phyloP scores from a whole-genome alignment of 2,329 filamentous ascomycete genomes.

The Lasiodiplodia sp. region DNA sequence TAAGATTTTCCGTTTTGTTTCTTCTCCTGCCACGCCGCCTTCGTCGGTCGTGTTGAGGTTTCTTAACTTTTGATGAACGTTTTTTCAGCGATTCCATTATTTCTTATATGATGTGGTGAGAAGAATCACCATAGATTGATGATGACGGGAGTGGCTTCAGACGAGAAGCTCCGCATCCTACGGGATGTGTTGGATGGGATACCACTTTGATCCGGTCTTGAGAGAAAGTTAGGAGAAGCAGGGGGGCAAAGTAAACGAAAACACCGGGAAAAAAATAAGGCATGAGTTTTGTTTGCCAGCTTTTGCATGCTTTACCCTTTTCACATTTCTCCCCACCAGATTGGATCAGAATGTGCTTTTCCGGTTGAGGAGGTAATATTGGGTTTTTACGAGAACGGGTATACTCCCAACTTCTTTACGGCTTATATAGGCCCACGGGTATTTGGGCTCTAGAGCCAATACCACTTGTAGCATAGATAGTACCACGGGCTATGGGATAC shows the following conservation, averaged over 20 bases:
- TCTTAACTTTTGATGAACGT: conserved; percentile 4
- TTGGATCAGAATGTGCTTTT: conserved; percentile 18
- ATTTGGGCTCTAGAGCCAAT: conserved; percentile 1
- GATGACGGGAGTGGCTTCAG: conserved; percentile 5
- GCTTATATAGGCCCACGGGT: background rate
- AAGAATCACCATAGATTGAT: background rate
- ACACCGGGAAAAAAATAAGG: conserved; percentile 14
- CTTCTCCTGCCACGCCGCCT: conserved; percentile 20
- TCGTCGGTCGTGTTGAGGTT: conserved; percentile 24
- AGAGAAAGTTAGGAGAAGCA: background rate
- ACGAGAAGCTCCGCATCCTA: background rate
- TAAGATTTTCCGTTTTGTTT: background rate
- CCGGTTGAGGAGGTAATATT: background rate
- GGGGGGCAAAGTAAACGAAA: conserved; percentile 1
- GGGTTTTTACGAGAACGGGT: conserved; percentile 2
- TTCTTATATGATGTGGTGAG: conserved; percentile 11
- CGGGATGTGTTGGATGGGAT: conserved; percentile 13
- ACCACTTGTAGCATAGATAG: conserved; percentile 23
- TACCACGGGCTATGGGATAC: background rate
- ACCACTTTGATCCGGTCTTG: conserved; percentile 2
- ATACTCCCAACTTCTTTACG: conserved; percentile 18
- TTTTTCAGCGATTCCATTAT: conserved; percentile 18
- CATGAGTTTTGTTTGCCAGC: conserved; percentile 14
- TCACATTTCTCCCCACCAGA: conserved; percentile 3
- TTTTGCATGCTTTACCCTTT: conserved; percentile 21